These are phyloP conservation scores for Otatea glauca DNA, from an alignment of 176 grass and related monocot species.

Conservation along the genomic window DNA sequence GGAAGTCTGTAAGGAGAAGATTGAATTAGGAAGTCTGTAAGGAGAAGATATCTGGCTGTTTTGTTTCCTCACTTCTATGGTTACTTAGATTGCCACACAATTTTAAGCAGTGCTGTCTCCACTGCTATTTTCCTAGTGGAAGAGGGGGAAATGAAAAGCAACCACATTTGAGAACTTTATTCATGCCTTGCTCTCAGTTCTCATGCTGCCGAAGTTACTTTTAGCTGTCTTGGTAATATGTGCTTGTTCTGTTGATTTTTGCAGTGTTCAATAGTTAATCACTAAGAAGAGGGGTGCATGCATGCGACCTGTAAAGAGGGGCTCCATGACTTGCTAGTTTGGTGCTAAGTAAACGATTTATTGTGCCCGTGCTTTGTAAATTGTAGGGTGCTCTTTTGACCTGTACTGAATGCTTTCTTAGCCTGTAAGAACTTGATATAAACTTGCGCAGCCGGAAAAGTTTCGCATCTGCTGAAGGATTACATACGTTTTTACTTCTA, in stretches of 20 bases:
- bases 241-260: slow-evolving; percentile 34
- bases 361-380: neutral
- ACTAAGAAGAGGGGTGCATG: neutral
- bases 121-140: neutral
- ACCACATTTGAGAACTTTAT: neutral
- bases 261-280: neutral
- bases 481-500: neutral
- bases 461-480: neutral
- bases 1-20: neutral
- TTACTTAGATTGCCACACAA: neutral
- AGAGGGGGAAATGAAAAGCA: neutral
- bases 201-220: neutral
- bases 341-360: neutral
- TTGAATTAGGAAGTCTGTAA: neutral
- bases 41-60: slow-evolving; percentile 6
- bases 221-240: neutral
- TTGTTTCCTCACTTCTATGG: slow-evolving; percentile 9
- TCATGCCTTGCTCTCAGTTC: neutral
- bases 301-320: neutral
- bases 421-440: neutral
- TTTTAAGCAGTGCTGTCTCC: neutral
- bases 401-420: slow-evolving; percentile 25
- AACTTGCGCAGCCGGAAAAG: neutral
- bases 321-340: slow-evolving; percentile 26
- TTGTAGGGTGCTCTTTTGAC: slow-evolving; percentile 23